Evolutionary conservation across 495 filamentous ascomycete species (phyloP).

Genomic region (Penicillium parvum): DNA sequence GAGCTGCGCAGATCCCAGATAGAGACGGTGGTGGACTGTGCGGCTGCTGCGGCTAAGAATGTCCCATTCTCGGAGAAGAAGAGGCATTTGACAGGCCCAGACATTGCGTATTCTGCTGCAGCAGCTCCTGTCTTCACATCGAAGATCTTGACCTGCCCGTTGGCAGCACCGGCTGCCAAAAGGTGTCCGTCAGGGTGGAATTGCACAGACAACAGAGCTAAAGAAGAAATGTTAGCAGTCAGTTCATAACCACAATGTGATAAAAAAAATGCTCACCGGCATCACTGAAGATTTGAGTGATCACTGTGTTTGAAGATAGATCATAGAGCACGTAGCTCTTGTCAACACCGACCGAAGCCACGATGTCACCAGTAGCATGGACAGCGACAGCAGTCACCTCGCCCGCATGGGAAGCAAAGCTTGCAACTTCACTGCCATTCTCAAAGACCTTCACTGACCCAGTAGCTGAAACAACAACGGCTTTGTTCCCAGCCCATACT

Average conservation of each 20-base stretch:
- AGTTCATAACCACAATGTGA: neutral
- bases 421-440: constrained; percentile 56
- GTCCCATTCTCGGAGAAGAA: constrained; percentile 97
- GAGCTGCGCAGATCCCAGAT: constrained; percentile 91
- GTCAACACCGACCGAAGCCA: constrained; percentile 84
- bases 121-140: constrained; percentile 68
- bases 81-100: constrained; percentile 64
- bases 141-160: constrained; percentile 80
- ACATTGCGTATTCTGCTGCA: constrained; percentile 65
- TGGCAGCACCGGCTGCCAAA: constrained; percentile 72
- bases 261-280: constrained; percentile 56
- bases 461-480: constrained; percentile 67
- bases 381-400: constrained; percentile 69
- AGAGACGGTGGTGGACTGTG: constrained; percentile 67
- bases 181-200: constrained; percentile 97
- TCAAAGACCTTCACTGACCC: constrained; percentile 79
- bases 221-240: constrained; percentile 8
- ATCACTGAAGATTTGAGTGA: constrained; percentile 76
- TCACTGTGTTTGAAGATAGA: constrained; percentile 56
- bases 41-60: constrained; percentile 77
- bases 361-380: constrained; percentile 79
- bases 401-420: constrained; percentile 75
- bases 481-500: constrained; percentile 68
- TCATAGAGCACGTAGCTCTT: constrained; percentile 95
- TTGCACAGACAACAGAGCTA: constrained; percentile 70